phyloP scores from a whole-genome alignment of 352 stramenopile species.

The Thalassiosira exigua region DNA sequence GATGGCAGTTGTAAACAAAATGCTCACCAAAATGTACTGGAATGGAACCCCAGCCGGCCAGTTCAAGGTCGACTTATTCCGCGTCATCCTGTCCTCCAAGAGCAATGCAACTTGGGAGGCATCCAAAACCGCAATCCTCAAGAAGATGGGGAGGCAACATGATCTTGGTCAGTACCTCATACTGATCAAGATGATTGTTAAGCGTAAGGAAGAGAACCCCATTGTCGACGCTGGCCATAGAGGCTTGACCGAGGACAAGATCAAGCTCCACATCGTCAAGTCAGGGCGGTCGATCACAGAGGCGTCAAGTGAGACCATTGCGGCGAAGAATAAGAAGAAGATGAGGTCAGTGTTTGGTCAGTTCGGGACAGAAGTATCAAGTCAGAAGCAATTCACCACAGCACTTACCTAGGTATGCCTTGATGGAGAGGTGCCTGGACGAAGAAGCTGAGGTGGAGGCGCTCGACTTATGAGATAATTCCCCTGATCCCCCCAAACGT shows the following conservation, averaged over 20 bases:
- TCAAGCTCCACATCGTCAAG: neutral
- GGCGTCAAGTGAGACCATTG: neutral
- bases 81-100: neutral
- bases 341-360: neutral
- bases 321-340: neutral
- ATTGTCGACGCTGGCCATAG: no score
- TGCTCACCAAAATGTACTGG: conserved; percentile 7
- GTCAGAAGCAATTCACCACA: neutral
- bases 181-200: conserved; percentile 2
- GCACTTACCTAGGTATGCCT: neutral
- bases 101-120: neutral
- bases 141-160: neutral
- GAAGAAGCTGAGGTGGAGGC: neutral
- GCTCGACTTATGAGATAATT: no score
- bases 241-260: neutral
- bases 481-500: no score
- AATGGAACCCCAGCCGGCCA: neutral
- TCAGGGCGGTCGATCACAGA: neutral
- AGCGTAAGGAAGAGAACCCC: neutral
- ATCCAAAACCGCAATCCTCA: neutral
- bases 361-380: neutral
- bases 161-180: neutral
- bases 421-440: neutral
- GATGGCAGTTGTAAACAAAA: neutral
- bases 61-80: conserved; percentile 4